phyloP scores from a whole-genome alignment of 306 rosid genomes.

The Malus sieversii region DNA sequence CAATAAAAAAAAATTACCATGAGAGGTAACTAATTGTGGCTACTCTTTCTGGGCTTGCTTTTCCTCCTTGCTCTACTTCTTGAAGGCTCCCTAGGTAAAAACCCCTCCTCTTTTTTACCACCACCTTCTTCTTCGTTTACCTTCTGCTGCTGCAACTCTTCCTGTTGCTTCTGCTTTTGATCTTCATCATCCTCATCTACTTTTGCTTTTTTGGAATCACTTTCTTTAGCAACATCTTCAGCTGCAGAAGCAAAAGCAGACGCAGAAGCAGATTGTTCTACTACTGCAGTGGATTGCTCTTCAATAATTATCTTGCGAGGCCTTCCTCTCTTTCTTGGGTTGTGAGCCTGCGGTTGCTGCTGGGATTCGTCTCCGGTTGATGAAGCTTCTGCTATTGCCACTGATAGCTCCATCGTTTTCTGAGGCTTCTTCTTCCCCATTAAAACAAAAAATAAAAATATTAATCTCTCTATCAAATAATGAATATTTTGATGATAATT shows the following conservation, averaged over 20 bases:
- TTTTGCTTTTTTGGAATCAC: slow-evolving; percentile 23
- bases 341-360: slow-evolving; percentile 29
- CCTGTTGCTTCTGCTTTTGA: background rate
- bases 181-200: slow-evolving; percentile 11
- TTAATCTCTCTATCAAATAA: background rate
- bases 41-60: slow-evolving; percentile 85
- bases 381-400: slow-evolving; percentile 76
- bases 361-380: slow-evolving; percentile 31
- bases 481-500: background rate
- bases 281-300: background rate
- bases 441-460: background rate
- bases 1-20: background rate
- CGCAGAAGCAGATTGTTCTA: slow-evolving; percentile 5
- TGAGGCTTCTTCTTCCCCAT: slow-evolving; percentile 78
- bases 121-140: slow-evolving; percentile 11
- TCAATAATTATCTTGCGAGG: slow-evolving; percentile 59
- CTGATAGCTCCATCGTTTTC: slow-evolving; percentile 66
- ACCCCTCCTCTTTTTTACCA: background rate
- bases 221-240: slow-evolving; percentile 16
- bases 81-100: slow-evolving; percentile 25
- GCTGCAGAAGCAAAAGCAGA: background rate
- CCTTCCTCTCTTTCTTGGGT: slow-evolving; percentile 74
- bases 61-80: slow-evolving; percentile 69
- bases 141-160: background rate
- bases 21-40: slow-evolving; percentile 6